Conservation (phyloP, 2,329 filamentous ascomycete genomes). For the Epichloe gansuensis region DNA sequence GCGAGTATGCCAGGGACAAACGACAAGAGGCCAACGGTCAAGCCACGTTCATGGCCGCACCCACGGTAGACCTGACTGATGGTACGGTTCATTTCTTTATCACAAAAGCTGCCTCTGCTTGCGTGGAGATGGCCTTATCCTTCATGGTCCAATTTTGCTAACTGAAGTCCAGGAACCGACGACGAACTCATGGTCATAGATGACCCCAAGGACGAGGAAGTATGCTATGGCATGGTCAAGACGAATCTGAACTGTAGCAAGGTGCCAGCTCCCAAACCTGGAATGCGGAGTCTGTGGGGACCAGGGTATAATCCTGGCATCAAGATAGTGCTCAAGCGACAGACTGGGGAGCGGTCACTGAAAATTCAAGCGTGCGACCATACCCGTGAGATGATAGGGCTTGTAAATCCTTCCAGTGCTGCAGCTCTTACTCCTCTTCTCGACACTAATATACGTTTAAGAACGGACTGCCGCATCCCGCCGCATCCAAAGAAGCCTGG, state of each 20-base stretch:
- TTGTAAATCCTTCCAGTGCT: constrained; percentile 56
- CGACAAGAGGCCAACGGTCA: constrained; percentile 28
- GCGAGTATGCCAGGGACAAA: constrained; percentile 53
- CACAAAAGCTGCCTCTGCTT: not conserved
- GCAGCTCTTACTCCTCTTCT: constrained; percentile 58
- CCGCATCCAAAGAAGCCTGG: constrained; percentile 46
- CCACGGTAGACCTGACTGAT: constrained; percentile 46
- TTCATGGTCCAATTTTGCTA: not conserved
- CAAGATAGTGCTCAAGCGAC: constrained; percentile 55
- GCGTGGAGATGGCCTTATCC: not conserved
- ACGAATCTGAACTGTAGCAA: constrained; percentile 52
- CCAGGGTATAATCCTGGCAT: constrained; percentile 57
- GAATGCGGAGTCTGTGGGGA: constrained; percentile 43
- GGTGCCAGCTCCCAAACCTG: constrained; percentile 57
- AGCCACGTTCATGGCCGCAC: constrained; percentile 17
- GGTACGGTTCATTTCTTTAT: constrained; percentile 20
- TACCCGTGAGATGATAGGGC: constrained; percentile 58
- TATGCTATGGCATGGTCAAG: constrained; percentile 71
- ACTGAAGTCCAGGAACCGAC: constrained; percentile 25
- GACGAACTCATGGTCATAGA: constrained; percentile 45
- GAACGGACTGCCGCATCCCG: constrained; percentile 59
- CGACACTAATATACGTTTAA: constrained; percentile 52
- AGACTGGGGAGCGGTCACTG: constrained; percentile 38
- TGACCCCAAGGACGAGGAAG: constrained; percentile 53
- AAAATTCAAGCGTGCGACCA: constrained; percentile 64